Conservation (phyloP, 495 filamentous ascomycete genomes). For the Podospora pseudoanserina region DNA sequence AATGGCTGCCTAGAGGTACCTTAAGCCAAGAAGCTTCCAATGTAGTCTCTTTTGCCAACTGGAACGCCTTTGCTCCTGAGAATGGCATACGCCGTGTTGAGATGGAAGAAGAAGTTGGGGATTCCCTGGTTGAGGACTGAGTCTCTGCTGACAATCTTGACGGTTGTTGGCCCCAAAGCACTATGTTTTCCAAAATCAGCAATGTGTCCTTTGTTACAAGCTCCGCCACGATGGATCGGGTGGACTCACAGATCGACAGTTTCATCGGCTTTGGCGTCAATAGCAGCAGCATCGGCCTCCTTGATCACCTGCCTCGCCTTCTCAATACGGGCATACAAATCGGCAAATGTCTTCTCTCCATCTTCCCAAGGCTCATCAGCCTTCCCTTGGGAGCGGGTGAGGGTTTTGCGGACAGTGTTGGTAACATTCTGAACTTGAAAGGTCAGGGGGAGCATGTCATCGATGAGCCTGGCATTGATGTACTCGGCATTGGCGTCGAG, state of each 20-base stretch:
- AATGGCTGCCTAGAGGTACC: not conserved
- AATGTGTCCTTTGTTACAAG: not conserved
- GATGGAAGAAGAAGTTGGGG: slow-evolving; percentile 59
- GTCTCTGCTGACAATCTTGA: slow-evolving; percentile 8
- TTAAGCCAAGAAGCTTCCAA: slow-evolving; percentile 29
- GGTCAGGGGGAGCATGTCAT: slow-evolving; percentile 49
- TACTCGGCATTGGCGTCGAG: slow-evolving; percentile 23
- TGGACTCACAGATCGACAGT: slow-evolving; percentile 21
- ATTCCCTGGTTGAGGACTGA: slow-evolving; percentile 38
- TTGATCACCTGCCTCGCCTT: slow-evolving; percentile 27
- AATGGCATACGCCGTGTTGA: slow-evolving; percentile 53
- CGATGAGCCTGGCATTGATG: slow-evolving; percentile 27
- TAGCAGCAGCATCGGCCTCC: slow-evolving; percentile 33
- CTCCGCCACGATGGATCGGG: not conserved
- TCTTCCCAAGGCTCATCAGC: slow-evolving; percentile 30
- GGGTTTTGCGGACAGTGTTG: slow-evolving; percentile 38
- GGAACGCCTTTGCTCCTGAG: slow-evolving; percentile 52
- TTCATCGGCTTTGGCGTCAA: slow-evolving; percentile 34
- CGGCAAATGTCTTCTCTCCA: slow-evolving; percentile 12
- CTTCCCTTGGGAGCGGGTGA: slow-evolving; percentile 37
- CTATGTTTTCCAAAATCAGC: not conserved
- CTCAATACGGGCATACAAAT: slow-evolving; percentile 19
- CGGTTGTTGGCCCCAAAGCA: not conserved
- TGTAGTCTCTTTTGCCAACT: slow-evolving; percentile 52
- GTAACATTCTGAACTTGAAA: slow-evolving; percentile 42